Conservation (phyloP, 345 rosid species). For the Rhizophora mangle region DNA sequence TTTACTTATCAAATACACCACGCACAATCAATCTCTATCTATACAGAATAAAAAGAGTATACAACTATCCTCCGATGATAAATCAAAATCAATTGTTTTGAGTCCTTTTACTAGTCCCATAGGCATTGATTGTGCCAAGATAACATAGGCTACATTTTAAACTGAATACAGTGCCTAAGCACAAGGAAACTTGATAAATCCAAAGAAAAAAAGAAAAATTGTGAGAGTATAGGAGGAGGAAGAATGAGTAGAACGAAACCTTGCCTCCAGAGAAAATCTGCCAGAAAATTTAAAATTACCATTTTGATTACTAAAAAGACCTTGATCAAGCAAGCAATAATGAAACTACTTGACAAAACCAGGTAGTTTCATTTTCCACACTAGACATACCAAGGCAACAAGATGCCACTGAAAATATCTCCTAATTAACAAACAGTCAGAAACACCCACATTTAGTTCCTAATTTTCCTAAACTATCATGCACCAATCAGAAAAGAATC, state of each 20-base stretch:
- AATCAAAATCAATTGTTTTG: constrained; percentile 5
- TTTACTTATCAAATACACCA: constrained; percentile 21
- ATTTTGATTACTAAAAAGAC: neutral
- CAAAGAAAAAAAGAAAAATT: neutral
- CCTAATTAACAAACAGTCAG: neutral
- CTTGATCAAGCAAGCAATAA: neutral
- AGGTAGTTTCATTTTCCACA: neutral
- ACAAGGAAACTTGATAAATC: neutral
- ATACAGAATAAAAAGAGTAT: constrained; percentile 13
- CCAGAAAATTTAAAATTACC: neutral
- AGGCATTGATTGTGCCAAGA: neutral
- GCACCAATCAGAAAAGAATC: neutral
- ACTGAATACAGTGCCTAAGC: neutral
- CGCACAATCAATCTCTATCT: constrained; percentile 20
- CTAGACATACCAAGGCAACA: neutral
- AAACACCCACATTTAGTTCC: neutral
- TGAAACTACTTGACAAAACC: neutral
- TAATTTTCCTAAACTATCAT: neutral
- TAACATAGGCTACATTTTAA: neutral
- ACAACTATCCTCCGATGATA: constrained; percentile 3
- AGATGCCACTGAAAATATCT: neutral
- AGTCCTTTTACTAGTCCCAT: neutral
- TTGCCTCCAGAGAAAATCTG: too few species aligned
- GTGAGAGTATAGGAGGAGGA: too few species aligned
- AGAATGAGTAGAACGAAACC: too few species aligned